Evolutionary conservation across 768 basidiomycete species (phyloP).

Genomic region (Hericium coralloides): DNA sequence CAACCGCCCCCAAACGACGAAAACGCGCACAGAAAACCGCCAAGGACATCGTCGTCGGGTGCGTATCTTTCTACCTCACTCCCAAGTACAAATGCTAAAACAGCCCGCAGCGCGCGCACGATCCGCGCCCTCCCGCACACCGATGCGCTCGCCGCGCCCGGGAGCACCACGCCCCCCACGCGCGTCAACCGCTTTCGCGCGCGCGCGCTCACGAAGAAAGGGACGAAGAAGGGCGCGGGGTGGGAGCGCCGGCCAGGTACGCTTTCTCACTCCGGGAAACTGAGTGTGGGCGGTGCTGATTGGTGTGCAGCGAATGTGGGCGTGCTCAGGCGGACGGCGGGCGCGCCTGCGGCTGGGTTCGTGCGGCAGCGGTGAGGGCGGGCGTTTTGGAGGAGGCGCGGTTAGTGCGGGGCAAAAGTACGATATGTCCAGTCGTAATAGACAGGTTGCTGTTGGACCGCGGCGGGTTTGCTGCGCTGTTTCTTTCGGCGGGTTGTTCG

Average conservation of each 20-base stretch:
- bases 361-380: background rate
- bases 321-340: constrained; percentile 7
- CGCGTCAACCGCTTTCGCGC: constrained; percentile 7
- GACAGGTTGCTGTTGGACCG: too few species aligned
- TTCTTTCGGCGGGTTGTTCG: too few species aligned
- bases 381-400: too few species aligned
- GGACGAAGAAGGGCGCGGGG: background rate
- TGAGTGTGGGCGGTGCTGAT: background rate
- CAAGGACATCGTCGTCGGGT: constrained; percentile 14
- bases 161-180: constrained; percentile 2
- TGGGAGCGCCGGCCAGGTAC: constrained; percentile 14
- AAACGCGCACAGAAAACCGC: background rate
- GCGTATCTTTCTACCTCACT: background rate
- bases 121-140: constrained; percentile 7
- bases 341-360: constrained; percentile 7
- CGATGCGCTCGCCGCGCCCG: background rate
- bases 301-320: constrained; percentile 4
- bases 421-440: too few species aligned
- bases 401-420: too few species aligned
- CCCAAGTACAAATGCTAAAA: background rate
- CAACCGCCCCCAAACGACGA: background rate
- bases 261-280: constrained; percentile 1
- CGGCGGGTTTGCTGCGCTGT: too few species aligned
- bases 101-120: constrained; percentile 5
- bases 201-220: constrained; percentile 3